Evolutionary conservation across 1,139 yeast genomes (phyloP).

Genomic region (Petasospora fabianii): DNA sequence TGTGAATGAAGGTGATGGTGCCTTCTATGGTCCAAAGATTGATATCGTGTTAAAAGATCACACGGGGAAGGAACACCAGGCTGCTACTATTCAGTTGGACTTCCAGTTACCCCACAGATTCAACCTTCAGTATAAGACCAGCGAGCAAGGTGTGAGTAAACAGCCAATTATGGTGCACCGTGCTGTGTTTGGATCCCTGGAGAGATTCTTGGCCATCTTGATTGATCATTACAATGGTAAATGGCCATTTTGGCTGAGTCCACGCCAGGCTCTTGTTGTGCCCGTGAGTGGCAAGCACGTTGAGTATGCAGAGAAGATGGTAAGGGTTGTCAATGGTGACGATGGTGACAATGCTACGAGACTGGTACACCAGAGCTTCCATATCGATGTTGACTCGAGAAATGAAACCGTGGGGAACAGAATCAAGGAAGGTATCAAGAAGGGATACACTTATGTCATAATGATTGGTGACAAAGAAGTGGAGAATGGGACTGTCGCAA

Average conservation of each 20-base stretch:
- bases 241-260: conserved; percentile 98
- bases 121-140: conserved; percentile 60
- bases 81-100: conserved; percentile 93
- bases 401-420: conserved; percentile 78
- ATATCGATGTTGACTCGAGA: conserved; percentile 72
- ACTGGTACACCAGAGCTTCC: conserved; percentile 59
- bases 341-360: conserved; percentile 37
- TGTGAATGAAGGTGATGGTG: conserved; percentile 90
- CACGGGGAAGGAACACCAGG: conserved; percentile 80
- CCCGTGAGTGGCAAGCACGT: conserved; percentile 71
- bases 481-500: conserved; percentile 55
- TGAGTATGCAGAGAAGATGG: conserved; percentile 43
- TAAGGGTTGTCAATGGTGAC: conserved; percentile 27
- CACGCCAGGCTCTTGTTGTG: conserved; percentile 85
- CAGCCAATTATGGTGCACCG: conserved; percentile 92
- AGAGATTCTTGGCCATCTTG: conserved; percentile 85
- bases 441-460: conserved; percentile 76
- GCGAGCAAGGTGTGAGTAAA: conserved; percentile 43
- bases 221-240: conserved; percentile 89
- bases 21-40: conserved; percentile 95
- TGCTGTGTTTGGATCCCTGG: conserved; percentile 93
- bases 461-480: conserved; percentile 88
- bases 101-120: conserved; percentile 91
- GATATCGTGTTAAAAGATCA: conserved; percentile 86
- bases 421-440: conserved; percentile 70